Conservation (phyloP, 1,284 basidiomycete genomes). For the Testicularia cyperi region DNA sequence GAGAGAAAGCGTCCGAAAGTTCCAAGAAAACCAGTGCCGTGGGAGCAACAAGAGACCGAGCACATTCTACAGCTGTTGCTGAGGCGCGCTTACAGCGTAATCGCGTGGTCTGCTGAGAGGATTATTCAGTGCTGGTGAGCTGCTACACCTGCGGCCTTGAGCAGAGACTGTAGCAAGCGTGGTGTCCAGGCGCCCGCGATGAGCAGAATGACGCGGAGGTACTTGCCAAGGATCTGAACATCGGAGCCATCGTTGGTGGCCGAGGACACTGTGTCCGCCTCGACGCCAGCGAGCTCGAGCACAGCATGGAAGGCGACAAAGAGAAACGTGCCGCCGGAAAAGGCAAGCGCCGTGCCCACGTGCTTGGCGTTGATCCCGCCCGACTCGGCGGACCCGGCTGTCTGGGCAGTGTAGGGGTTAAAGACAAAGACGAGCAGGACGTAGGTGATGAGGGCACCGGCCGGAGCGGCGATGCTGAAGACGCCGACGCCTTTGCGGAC, state of each 20-base stretch:
- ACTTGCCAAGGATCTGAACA: constrained; percentile 26
- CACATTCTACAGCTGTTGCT: too few species aligned
- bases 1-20: too few species aligned
- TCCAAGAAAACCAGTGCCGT: too few species aligned
- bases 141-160: too few species aligned
- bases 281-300: constrained; percentile 41
- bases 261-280: constrained; percentile 13
- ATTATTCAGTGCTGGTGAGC: too few species aligned
- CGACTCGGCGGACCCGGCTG: not conserved
- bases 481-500: constrained; percentile 43
- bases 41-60: not conserved
- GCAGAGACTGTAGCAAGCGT: constrained; percentile 11
- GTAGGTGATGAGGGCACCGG: constrained; percentile 45
- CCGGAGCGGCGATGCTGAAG: constrained; percentile 48
- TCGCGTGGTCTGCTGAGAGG: too few species aligned
- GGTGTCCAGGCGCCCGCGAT: constrained; percentile 25
- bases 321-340: constrained; percentile 87
- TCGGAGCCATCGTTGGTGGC: constrained; percentile 2
- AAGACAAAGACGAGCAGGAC: constrained; percentile 10
- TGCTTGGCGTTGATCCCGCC: constrained; percentile 33
- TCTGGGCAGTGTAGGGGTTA: constrained; percentile 1
- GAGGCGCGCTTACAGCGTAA: too few species aligned
- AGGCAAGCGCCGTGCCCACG: constrained; percentile 73
- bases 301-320: constrained; percentile 77
- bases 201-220: constrained; percentile 14